Evolutionary conservation across 345 rosid genomes (phyloP).

Genomic region (Moringa oleifera): DNA sequence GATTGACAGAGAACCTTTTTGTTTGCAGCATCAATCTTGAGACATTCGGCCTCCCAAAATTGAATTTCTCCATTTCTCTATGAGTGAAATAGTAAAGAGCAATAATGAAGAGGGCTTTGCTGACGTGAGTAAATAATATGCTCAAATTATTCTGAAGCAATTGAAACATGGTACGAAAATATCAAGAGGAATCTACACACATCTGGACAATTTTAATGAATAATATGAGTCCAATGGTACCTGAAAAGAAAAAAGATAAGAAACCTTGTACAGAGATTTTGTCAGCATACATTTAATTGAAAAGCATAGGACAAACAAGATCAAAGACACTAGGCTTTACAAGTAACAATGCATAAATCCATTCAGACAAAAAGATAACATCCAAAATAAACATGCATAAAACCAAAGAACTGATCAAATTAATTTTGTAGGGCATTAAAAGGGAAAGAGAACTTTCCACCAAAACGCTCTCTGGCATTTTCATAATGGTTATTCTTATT

Average conservation of each 20-base stretch:
- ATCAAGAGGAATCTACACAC: background rate
- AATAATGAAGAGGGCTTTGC: background rate
- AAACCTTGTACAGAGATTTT: background rate
- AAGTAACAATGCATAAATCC: background rate
- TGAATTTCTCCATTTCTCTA: conserved; percentile 77
- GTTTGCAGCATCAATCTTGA: conserved; percentile 72
- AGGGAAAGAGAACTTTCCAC: background rate
- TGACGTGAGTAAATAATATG: background rate
- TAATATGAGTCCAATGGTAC: background rate
- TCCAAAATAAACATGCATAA: background rate
- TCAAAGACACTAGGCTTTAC: background rate
- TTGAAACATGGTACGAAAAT: background rate
- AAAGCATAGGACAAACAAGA: background rate
- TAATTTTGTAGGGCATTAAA: background rate
- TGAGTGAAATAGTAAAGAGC: conserved; percentile 7
- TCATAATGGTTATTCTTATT: too few relatives aligned
- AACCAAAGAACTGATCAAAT: background rate
- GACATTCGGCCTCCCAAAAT: conserved; percentile 85
- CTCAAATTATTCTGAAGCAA: background rate
- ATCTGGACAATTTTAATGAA: background rate
- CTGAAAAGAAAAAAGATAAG: background rate
- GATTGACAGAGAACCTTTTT: conserved; percentile 54
- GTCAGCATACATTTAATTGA: background rate
- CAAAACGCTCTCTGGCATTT: too few relatives aligned
- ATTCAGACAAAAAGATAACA: background rate